These are phyloP conservation scores for Neonectria ditissima DNA, from an alignment of 2,329 filamentous ascomycete species.

Conservation along the genomic window DNA sequence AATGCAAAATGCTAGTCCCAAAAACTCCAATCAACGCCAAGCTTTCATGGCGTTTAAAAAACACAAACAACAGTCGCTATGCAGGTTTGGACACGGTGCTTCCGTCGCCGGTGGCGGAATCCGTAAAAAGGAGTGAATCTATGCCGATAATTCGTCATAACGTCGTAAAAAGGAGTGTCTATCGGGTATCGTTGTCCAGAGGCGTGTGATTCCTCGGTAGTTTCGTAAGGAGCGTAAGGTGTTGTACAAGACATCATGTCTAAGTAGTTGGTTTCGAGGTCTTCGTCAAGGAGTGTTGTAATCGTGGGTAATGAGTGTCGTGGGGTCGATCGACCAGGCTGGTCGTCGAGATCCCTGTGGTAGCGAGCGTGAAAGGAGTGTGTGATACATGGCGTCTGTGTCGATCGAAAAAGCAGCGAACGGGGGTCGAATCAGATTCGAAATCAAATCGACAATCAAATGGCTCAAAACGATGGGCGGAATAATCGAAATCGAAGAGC, in stretches of 20 bases:
- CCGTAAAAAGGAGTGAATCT: conserved; percentile 59
- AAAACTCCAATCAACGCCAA: conserved; percentile 42
- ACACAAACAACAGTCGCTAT: conserved; percentile 64
- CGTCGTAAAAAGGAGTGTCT: conserved; percentile 53
- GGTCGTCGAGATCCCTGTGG: conserved; percentile 26
- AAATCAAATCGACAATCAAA: conserved; percentile 34
- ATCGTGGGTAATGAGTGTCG: conserved; percentile 46
- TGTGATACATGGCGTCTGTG: conserved; percentile 52
- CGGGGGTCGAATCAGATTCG: conserved; percentile 32
- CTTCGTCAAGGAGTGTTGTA: conserved; percentile 46
- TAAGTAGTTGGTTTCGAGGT: conserved; percentile 21
- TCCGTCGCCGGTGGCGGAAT: conserved; percentile 49
- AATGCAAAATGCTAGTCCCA: conserved; percentile 39
- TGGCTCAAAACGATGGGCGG: conserved; percentile 29
- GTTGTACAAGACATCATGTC: conserved; percentile 48
- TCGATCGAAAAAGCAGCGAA: conserved; percentile 44
- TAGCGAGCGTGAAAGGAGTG: conserved; percentile 54
- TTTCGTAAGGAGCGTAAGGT: conserved; percentile 51
- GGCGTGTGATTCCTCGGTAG: conserved; percentile 43
- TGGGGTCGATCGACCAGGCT: conserved; percentile 8
- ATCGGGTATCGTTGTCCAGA: conserved; percentile 50
- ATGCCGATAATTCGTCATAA: conserved; percentile 54
- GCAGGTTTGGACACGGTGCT: conserved; percentile 61
- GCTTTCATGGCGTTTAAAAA: conserved; percentile 43
- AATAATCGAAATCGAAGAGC: conserved; percentile 37